Percentiles rank a stretch among this genome's conserved stretches.
These are phyloP conservation scores for Dryas drummondii DNA, from an alignment of 306 rosid species.

Conservation along the genomic window DNA sequence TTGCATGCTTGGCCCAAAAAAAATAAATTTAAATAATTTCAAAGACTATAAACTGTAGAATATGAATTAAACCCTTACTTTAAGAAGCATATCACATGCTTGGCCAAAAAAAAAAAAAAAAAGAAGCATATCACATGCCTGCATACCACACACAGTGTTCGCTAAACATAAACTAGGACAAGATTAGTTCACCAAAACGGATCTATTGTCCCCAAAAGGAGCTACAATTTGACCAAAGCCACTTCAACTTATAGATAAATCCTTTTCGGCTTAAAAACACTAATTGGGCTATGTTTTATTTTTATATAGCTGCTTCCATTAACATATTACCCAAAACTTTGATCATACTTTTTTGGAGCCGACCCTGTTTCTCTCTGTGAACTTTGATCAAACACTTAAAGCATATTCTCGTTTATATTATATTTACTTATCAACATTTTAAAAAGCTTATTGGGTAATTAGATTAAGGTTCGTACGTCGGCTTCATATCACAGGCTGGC, in stretches of 20 bases:
- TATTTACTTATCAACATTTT: no score
- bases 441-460: no score
- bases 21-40: background rate
- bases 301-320: constrained; percentile 17
- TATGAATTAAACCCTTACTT: constrained; percentile 14
- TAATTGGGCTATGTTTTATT: constrained; percentile 17
- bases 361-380: background rate
- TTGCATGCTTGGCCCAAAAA: constrained; percentile 1
- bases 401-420: background rate
- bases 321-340: constrained; percentile 10
- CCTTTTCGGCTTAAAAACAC: constrained; percentile 12
- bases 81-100: constrained; percentile 42
- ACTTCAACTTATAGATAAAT: constrained; percentile 35
- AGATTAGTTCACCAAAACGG: constrained; percentile 48
- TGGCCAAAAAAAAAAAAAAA: no score
- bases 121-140: constrained; percentile 58
- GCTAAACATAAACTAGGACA: constrained; percentile 40
- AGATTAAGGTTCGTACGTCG: no score
- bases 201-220: constrained; percentile 65
- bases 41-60: no score
- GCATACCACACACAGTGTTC: constrained; percentile 15
- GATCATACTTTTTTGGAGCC: constrained; percentile 2
- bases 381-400: background rate
- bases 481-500: no score
- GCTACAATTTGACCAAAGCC: constrained; percentile 48